Evolutionary conservation across 495 filamentous ascomycete species (phyloP), one percentile per base, ranked within the genome.

Genomic region (Aspergillus sclerotioniger): DNA sequence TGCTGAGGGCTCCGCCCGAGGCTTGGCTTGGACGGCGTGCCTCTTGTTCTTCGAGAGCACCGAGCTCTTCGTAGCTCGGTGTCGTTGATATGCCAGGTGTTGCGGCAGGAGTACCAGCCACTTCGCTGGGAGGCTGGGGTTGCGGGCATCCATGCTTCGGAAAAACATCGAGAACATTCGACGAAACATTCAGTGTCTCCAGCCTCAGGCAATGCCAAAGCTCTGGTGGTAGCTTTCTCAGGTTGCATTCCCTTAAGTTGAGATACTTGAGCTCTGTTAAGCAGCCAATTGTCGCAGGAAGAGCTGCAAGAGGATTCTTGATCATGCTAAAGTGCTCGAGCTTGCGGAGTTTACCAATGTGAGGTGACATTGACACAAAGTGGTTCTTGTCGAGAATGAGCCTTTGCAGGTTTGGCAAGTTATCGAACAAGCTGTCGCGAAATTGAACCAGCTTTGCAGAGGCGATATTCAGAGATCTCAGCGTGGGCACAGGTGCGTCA

Each of bases 381-480:
- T 97, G 94, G 62, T 99, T 99, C 66, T 91, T 91, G 69, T 97
- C 93, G 17, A 99, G 79, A 39, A 92, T 84, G 19, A 99, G 82
- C 60, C 91, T 90, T 41, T 90, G 87, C 48, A 98, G 69, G 66
- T 90, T 93, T 17, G 88, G 81, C 72, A 98, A 82, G 69, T 92
- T 90, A 59, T 90, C 88, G 67, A 96, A 98, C 13, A 93, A 80
- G 41, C 85, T 84, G 63, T 98, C 93, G 8, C 84, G 84, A 21
- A 99, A 82, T 58, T 89, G 87, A 0, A 91, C 86, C 41, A 99
- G 80, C 69, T 97, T 96, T 10, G 85, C 90, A 21, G 86, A 89
- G 8, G 91, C 91, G 54, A 99, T 76, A 64, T 94, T 98, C 25
- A 99, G 80, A 33, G 86, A 83, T 29, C 88, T 90, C 19, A 99